Base-by-base conservation (phyloP, 1,139 yeast species). In the Geotrichum phurueaensis region DNA sequence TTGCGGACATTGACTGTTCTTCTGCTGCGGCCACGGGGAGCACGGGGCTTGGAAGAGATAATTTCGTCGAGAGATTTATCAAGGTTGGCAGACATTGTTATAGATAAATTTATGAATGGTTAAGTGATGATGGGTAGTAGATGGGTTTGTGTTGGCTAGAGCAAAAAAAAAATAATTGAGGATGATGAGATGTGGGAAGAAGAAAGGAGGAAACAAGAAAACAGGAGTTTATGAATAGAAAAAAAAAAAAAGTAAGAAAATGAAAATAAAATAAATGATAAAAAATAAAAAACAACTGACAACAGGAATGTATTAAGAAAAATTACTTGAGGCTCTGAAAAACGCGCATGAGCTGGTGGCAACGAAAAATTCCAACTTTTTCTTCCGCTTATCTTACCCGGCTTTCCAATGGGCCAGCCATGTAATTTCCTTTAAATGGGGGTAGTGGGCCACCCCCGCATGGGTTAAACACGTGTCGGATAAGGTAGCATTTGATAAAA, bases 21-120 rank as follows among this genome's bases (percentile, higher is more conserved):
- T 20, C 56, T 62, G 39, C 62, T 58, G 18, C 59, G 60, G 33
- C 66, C 59, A 33, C 66, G 61, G 39, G 64, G 63, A 22, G 76
- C 76, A 69, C 76, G 76, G 71, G 81, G 83, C 75, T 77, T 79
- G 66, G 89, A 78, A 65, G 96, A 82, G 74, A 94, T 89, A 74
- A 94, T 94, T 71, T 92, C 98, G 79, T 94, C 99, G 73, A 94
- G 85, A 60, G 98, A 90, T 79, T 89, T 87, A 79, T 94, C 97
- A 78, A 94, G 83, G 71, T 87, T 81, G 68, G 85, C 77, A 68
- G 87, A 82, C 87, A 84, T 83, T 63, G 45, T 72, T 62, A 15
- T 77, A 66, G 75, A 56, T 31, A 10, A 39, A 15, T 2, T 15
- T 15, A 33, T 33, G 18, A 36, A 39, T 39, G 47, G 47, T 39